These are phyloP conservation scores for Sporodiniella umbellata DNA, from an alignment of 371 early-diverging fungal species.

Conservation along the genomic window DNA sequence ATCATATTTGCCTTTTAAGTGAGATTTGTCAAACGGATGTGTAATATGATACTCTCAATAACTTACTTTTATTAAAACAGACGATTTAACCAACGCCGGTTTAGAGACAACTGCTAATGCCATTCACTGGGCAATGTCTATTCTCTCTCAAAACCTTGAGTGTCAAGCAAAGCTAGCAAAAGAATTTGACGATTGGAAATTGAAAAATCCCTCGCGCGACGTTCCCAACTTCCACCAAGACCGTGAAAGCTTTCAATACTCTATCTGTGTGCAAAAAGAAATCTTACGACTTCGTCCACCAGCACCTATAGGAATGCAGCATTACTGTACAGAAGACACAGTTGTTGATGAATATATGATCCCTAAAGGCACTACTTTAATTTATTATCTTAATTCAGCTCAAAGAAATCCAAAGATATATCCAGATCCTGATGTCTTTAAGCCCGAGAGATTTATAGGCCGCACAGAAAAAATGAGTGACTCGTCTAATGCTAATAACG, in stretches of 20 bases:
- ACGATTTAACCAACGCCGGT: neutral
- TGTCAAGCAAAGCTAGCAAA: constrained; percentile 2
- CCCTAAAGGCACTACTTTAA: constrained; percentile 4
- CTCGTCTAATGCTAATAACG: constrained; percentile 8
- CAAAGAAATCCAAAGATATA: constrained; percentile 8
- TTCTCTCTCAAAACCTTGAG: neutral
- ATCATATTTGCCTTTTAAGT: too few species aligned
- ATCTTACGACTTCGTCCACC: constrained; percentile 7
- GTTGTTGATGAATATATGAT: constrained; percentile 9
- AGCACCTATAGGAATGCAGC: constrained; percentile 13
- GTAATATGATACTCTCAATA: too few species aligned
- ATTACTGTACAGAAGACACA: constrained; percentile 6
- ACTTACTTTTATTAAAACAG: too few species aligned
- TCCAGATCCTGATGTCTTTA: constrained; percentile 6
- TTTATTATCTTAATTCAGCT: constrained; percentile 10
- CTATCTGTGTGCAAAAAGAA: constrained; percentile 9
- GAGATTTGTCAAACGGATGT: too few species aligned
- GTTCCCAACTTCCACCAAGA: constrained; percentile 5
- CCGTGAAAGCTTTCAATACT: constrained; percentile 2
- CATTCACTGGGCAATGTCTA: neutral
- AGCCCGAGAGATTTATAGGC: constrained; percentile 15
- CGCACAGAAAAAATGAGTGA: constrained; percentile 7
- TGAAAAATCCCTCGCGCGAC: neutral
- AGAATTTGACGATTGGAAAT: neutral
- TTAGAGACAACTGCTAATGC: constrained; percentile 2